Conservation (phyloP, 2,329 filamentous ascomycete species). For the Zarea fungicola region DNA sequence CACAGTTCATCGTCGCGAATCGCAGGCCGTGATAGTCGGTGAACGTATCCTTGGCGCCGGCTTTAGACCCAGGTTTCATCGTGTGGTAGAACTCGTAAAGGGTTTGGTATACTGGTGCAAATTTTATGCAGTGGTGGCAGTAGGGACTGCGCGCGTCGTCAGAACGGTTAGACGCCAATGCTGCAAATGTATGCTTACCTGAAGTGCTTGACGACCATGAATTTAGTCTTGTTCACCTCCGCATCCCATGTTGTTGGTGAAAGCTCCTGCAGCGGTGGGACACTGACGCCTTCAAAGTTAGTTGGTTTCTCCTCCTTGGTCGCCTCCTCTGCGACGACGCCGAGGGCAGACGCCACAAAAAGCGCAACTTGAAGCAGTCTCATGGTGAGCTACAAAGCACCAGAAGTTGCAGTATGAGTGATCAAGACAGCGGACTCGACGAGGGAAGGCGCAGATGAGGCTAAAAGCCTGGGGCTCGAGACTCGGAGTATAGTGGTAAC, state of each 20-base stretch:
- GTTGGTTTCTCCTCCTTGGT: conserved; percentile 40
- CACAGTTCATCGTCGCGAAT: conserved; percentile 81
- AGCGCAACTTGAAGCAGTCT: conserved; percentile 42
- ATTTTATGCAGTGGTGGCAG: conserved; percentile 68
- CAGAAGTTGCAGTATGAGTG: too few relatives aligned
- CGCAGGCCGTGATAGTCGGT: conserved; percentile 82
- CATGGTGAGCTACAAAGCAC: conserved; percentile 29
- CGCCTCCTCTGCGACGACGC: conserved; percentile 34
- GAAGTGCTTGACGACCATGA: conserved; percentile 58
- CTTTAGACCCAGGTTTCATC: conserved; percentile 61
- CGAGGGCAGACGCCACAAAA: conserved; percentile 39
- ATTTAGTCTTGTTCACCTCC: conserved; percentile 49
- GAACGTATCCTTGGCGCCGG: conserved; percentile 57
- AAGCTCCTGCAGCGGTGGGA: conserved; percentile 61
- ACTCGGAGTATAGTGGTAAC: not conserved
- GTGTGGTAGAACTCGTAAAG: conserved; percentile 94
- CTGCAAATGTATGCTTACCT: conserved; percentile 44
- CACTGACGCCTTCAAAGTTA: conserved; percentile 60
- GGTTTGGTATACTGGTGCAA: conserved; percentile 84
- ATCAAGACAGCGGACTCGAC: too few relatives aligned
- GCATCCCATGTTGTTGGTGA: conserved; percentile 52
- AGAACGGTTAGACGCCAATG: conserved; percentile 17
- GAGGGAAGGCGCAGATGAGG: too few relatives aligned
- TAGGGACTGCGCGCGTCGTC: conserved; percentile 42
- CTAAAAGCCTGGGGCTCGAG: too few relatives aligned